Evolutionary conservation across 768 basidiomycete genomes (phyloP).

Genomic region (Pulveroboletus ravenelii): DNA sequence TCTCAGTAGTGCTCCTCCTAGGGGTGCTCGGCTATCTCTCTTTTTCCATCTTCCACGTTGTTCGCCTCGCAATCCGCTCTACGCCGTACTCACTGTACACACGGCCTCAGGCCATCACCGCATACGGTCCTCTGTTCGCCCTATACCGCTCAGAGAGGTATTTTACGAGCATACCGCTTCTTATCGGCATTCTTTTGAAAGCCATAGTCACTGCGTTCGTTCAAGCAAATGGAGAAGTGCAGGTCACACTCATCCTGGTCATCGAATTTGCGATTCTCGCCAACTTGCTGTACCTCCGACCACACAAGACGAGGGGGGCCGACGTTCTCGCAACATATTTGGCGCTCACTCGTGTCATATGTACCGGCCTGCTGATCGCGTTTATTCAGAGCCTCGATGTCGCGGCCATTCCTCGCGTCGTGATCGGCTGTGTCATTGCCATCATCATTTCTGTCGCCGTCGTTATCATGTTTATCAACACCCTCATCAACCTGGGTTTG

Average conservation of each 20-base stretch:
- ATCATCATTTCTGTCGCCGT: slow-evolving; percentile 69
- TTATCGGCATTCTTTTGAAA: slow-evolving; percentile 58
- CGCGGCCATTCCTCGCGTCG: slow-evolving; percentile 73
- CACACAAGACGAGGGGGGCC: slow-evolving; percentile 62
- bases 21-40: slow-evolving; percentile 45
- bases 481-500: slow-evolving; percentile 47
- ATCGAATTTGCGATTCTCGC: slow-evolving; percentile 61
- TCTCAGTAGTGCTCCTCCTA: slow-evolving; percentile 69
- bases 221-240: slow-evolving; percentile 55
- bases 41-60: slow-evolving; percentile 44
- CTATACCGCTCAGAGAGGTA: slow-evolving; percentile 64
- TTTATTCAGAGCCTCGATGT: slow-evolving; percentile 66
- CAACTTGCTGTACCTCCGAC: slow-evolving; percentile 50
- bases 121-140: slow-evolving; percentile 58
- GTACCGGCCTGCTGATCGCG: slow-evolving; percentile 67
- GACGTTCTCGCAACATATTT: slow-evolving; percentile 68
- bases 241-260: slow-evolving; percentile 62
- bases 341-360: slow-evolving; percentile 61
- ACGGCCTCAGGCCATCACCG: slow-evolving; percentile 33
- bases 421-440: slow-evolving; percentile 70
- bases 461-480: slow-evolving; percentile 64
- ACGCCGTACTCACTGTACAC: slow-evolving; percentile 38
- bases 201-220: slow-evolving; percentile 70
- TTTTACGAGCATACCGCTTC: slow-evolving; percentile 58
- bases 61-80: slow-evolving; percentile 42